Conservation (phyloP, 768 basidiomycete species). For the Phaffia australis region DNA sequence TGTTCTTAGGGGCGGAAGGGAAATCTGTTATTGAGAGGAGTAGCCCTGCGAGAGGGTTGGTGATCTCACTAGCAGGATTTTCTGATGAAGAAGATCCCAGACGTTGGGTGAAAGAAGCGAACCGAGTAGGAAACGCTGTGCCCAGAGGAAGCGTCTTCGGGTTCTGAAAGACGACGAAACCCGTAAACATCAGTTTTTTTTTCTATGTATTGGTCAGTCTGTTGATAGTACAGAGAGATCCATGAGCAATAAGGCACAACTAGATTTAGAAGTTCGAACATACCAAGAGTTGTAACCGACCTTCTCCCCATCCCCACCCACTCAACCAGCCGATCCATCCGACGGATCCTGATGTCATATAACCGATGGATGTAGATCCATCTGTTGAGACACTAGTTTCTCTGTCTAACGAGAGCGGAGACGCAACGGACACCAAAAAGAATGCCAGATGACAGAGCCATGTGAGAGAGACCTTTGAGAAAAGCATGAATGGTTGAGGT, state of each 20-base stretch:
- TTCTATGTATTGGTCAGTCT: background rate
- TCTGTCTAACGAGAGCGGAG: background rate
- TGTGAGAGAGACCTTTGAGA: no score
- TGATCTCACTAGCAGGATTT: background rate
- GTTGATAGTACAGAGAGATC: background rate
- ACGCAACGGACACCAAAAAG: background rate
- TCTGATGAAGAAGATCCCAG: background rate
- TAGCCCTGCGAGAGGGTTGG: slow-evolving; percentile 13
- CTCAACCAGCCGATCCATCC: slow-evolving; percentile 22
- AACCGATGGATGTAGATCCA: background rate
- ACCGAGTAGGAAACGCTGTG: slow-evolving; percentile 19
- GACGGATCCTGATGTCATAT: background rate
- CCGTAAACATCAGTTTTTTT: background rate
- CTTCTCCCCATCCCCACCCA: slow-evolving; percentile 22
- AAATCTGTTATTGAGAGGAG: slow-evolving; percentile 18
- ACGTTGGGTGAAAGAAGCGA: slow-evolving; percentile 19
- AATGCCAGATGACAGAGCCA: no score
- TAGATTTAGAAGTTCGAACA: no score
- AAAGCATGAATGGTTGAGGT: no score
- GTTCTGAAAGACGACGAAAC: background rate
- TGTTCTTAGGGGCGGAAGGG: background rate
- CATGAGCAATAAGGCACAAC: background rate
- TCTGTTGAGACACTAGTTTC: background rate
- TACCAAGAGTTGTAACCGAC: slow-evolving; percentile 17
- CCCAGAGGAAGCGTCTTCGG: background rate